These are phyloP conservation scores for Alternaria alternata DNA, from an alignment of 2,329 filamentous ascomycete genomes.

Conservation along the genomic window DNA sequence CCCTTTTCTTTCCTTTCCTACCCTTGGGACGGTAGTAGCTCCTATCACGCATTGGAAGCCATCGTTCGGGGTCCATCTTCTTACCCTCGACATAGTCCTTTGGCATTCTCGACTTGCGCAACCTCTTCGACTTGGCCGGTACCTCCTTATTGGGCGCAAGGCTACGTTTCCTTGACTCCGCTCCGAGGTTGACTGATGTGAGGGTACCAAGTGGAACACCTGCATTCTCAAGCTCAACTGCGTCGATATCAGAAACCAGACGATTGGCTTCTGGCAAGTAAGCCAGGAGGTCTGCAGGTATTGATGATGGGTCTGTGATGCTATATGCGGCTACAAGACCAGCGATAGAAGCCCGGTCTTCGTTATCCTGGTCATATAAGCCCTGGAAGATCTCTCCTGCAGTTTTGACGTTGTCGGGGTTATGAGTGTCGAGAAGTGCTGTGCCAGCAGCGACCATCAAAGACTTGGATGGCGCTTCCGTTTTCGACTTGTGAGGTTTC, in stretches of 20 bases:
- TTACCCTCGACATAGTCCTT: slow-evolving; percentile 80
- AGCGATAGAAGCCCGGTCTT: slow-evolving; percentile 75
- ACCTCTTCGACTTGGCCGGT: slow-evolving; percentile 64
- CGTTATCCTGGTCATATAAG: slow-evolving; percentile 71
- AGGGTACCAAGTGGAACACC: slow-evolving; percentile 65
- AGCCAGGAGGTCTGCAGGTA: slow-evolving; percentile 62
- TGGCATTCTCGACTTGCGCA: slow-evolving; percentile 68
- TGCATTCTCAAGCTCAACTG: slow-evolving; percentile 68
- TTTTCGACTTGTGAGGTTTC: slow-evolving; percentile 61
- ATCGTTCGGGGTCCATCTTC: slow-evolving; percentile 87
- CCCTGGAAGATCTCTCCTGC: slow-evolving; percentile 82
- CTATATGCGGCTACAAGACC: slow-evolving; percentile 88
- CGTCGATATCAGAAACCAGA: slow-evolving; percentile 68
- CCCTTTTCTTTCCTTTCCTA: slow-evolving; percentile 86
- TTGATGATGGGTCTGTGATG: slow-evolving; percentile 64
- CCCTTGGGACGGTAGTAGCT: slow-evolving; percentile 90
- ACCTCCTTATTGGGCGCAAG: slow-evolving; percentile 50
- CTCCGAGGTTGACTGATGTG: slow-evolving; percentile 44
- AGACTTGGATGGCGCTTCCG: slow-evolving; percentile 56
- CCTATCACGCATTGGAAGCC: slow-evolving; percentile 89
- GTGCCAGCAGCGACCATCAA: slow-evolving; percentile 80
- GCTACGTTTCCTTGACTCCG: slow-evolving; percentile 50
- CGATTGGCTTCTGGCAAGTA: slow-evolving; percentile 69
- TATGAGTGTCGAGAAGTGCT: slow-evolving; percentile 78
- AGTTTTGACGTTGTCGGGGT: slow-evolving; percentile 70